phyloP scores from a whole-genome alignment of 2,329 filamentous ascomycete genomes.

The Thyridium curvatum region DNA sequence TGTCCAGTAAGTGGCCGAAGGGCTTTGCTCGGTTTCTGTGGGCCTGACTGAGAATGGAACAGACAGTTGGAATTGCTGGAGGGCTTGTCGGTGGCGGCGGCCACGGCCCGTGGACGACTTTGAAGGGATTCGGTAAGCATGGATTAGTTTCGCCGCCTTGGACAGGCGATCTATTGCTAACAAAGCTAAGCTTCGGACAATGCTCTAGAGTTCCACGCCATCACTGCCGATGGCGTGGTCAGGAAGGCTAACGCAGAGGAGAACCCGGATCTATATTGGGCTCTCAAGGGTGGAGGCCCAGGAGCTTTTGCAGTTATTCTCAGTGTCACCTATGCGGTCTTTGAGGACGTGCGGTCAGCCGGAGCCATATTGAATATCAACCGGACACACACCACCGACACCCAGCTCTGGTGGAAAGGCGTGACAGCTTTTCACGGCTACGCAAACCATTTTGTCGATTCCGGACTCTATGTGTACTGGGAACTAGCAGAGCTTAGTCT shows the following conservation, averaged over 20 bases:
- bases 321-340: conserved; percentile 25
- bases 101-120: conserved; percentile 38
- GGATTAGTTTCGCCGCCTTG: no score
- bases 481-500: conserved; percentile 30
- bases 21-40: background rate
- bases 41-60: conserved; percentile 3
- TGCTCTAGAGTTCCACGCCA: conserved; percentile 38
- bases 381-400: conserved; percentile 23
- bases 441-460: conserved; percentile 30
- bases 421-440: conserved; percentile 40
- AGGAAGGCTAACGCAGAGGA: conserved; percentile 31
- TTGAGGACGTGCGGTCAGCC: conserved; percentile 29
- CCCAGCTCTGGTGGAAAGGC: conserved; percentile 38
- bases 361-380: conserved; percentile 35
- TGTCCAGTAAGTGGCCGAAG: conserved; percentile 31
- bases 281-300: conserved; percentile 44
- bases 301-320: conserved; percentile 46
- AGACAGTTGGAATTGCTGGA: conserved; percentile 53
- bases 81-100: conserved; percentile 56
- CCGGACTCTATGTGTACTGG: conserved; percentile 36
- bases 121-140: conserved; percentile 30
- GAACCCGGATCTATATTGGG: conserved; percentile 51
- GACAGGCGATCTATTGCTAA: no score
- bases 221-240: conserved; percentile 36
- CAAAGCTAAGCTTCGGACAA: conserved; percentile 39